Evolutionary conservation across 352 stramenopile species (phyloP).

Genomic region (Pythium scleroteichum): DNA sequence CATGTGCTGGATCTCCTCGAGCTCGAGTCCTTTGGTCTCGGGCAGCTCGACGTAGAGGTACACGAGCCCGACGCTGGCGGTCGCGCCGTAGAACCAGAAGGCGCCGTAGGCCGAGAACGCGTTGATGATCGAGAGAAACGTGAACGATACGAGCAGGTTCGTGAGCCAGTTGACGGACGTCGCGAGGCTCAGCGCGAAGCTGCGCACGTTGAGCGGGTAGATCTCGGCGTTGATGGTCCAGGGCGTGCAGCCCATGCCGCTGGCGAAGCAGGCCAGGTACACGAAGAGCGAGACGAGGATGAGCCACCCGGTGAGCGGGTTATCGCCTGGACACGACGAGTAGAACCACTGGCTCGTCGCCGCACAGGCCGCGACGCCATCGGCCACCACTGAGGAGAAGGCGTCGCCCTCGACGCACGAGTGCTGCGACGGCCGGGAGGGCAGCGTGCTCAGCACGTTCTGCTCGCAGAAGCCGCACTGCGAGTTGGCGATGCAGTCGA

Average conservation of each 20-base stretch:
- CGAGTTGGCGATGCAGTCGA: slow-evolving; percentile 64
- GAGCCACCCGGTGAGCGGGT: slow-evolving; percentile 35
- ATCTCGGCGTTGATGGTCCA: slow-evolving; percentile 97
- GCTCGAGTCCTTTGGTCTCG: slow-evolving; percentile 92
- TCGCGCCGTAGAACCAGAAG: slow-evolving; percentile 91
- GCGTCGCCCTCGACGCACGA: slow-evolving; percentile 17
- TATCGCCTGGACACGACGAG: slow-evolving; percentile 52
- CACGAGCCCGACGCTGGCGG: slow-evolving; percentile 69
- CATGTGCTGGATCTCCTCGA: slow-evolving; percentile 92
- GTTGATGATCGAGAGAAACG: slow-evolving; percentile 91
- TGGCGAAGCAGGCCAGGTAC: slow-evolving; percentile 77
- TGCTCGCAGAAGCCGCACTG: slow-evolving; percentile 58
- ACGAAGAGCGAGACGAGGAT: slow-evolving; percentile 71
- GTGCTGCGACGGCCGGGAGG: neutral
- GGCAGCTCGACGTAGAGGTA: slow-evolving; percentile 85
- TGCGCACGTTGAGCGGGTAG: slow-evolving; percentile 89
- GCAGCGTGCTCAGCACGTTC: slow-evolving; percentile 4
- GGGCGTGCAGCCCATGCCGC: slow-evolving; percentile 86
- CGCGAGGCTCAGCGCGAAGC: slow-evolving; percentile 80
- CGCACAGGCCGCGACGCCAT: slow-evolving; percentile 26
- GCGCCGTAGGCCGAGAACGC: slow-evolving; percentile 55
- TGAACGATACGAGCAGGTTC: slow-evolving; percentile 93
- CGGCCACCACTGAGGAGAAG: neutral
- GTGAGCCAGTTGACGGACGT: slow-evolving; percentile 93
- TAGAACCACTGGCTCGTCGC: slow-evolving; percentile 39